Percentiles rank a stretch among this genome's conserved stretches.
phyloP scores from a whole-genome alignment of 495 filamentous ascomycete genomes.

The Penicillium coprophilum region DNA sequence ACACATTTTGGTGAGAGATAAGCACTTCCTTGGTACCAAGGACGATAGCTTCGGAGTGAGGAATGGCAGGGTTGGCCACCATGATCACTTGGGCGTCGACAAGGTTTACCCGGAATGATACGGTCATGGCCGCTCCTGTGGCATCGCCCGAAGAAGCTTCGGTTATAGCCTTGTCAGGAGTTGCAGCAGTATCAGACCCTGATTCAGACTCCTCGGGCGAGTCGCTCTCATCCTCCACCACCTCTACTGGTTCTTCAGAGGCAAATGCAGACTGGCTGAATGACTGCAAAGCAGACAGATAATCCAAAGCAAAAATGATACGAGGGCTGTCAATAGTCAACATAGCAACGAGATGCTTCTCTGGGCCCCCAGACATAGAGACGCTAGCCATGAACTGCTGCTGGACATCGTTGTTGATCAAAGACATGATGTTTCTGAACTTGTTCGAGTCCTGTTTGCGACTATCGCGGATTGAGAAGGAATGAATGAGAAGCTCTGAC shows the following conservation, averaged over 20 bases:
- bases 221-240: constrained; percentile 56
- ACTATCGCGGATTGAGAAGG: constrained; percentile 92
- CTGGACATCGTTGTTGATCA: constrained; percentile 88
- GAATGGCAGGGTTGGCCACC: constrained; percentile 87
- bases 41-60: constrained; percentile 92
- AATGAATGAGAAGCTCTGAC: constrained; percentile 89
- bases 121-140: constrained; percentile 57
- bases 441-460: constrained; percentile 85
- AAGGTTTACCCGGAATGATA: constrained; percentile 90
- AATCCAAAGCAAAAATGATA: constrained; percentile 92
- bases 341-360: constrained; percentile 83
- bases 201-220: constrained; percentile 60
- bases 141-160: constrained; percentile 29
- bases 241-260: constrained; percentile 48
- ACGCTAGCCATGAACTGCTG: constrained; percentile 97
- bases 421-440: constrained; percentile 96
- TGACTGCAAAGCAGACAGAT: constrained; percentile 83
- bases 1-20: constrained; percentile 88
- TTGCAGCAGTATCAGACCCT: constrained; percentile 48
- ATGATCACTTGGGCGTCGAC: constrained; percentile 95
- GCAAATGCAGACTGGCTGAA: constrained; percentile 72
- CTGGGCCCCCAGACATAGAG: constrained; percentile 82
- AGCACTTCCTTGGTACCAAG: constrained; percentile 91
- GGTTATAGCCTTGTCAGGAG: constrained; percentile 31
- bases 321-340: constrained; percentile 95